Evolutionary conservation across 2,329 filamentous ascomycete genomes (phyloP).

Genomic region (Calonectria ilicicola): DNA sequence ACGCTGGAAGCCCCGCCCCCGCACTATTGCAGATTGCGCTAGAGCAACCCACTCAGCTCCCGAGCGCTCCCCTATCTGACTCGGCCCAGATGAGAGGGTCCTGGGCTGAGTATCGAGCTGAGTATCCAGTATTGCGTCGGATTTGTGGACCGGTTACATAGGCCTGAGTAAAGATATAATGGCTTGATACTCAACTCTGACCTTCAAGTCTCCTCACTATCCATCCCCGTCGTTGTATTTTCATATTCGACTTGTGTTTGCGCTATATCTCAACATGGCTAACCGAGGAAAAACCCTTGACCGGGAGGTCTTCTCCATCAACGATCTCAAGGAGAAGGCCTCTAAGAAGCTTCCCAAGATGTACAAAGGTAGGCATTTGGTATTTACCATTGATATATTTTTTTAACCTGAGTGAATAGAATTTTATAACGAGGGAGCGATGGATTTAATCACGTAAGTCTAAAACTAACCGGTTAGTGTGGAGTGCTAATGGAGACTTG

Average conservation of each 20-base stretch:
- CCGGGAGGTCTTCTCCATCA: constrained; percentile 10
- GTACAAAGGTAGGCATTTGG: background rate
- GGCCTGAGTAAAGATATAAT: too few relatives aligned
- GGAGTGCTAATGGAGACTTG: background rate
- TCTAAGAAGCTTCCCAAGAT: background rate
- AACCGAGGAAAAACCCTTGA: background rate
- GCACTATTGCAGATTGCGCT: background rate
- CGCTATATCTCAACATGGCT: background rate
- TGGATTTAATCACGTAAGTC: constrained; percentile 12
- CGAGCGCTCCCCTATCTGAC: background rate
- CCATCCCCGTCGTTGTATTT: background rate
- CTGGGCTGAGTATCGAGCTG: background rate
- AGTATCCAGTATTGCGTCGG: background rate
- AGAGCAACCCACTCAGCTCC: background rate
- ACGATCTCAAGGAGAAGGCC: constrained; percentile 2
- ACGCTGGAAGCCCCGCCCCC: background rate
- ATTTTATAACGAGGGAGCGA: constrained; percentile 9
- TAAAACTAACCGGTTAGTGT: too few relatives aligned
- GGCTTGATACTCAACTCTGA: background rate
- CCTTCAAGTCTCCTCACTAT: background rate
- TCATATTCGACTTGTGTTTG: background rate
- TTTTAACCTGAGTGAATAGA: background rate
- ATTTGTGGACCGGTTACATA: too few relatives aligned
- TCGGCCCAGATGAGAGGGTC: background rate
- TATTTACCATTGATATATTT: background rate